A percentile compares a stretch with the other conserved stretches of the same genome.
These are phyloP conservation scores for Aristolochia contorta DNA, from an alignment of 164 flowering plant species.

Conservation along the genomic window DNA sequence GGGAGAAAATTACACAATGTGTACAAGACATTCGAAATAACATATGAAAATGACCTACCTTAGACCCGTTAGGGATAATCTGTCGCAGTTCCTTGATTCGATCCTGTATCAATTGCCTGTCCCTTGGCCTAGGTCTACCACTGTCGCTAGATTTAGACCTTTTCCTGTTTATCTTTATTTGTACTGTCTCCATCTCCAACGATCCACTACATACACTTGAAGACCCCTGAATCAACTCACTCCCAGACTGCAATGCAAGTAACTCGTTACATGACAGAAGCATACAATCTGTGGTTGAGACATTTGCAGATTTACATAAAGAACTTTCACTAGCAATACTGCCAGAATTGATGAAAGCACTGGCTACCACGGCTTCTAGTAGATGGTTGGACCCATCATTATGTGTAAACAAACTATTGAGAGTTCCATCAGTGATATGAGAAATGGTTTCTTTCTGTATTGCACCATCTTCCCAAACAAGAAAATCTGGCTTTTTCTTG, in stretches of 20 bases:
- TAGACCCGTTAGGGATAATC: constrained; percentile 73
- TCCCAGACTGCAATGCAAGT: constrained; percentile 9
- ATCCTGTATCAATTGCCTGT: constrained; percentile 88
- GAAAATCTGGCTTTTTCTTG: constrained; percentile 8
- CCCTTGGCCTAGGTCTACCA: constrained; percentile 70
- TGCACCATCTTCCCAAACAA: constrained; percentile 1
- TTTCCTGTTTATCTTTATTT: constrained; percentile 26
- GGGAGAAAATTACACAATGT: not conserved
- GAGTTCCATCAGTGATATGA: constrained; percentile 1
- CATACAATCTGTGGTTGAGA: not conserved
- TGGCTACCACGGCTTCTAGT: constrained; percentile 40
- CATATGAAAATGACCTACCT: constrained; percentile 24
- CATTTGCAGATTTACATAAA: constrained; percentile 3
- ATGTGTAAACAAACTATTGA: constrained; percentile 10
- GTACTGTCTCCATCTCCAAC: constrained; percentile 22
- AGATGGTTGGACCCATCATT: constrained; percentile 26
- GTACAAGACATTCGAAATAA: too few relatives aligned
- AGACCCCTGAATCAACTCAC: constrained; percentile 27
- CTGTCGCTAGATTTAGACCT: constrained; percentile 31
- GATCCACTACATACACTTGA: constrained; percentile 16
- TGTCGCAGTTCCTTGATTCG: constrained; percentile 72
- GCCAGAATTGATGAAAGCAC: constrained; percentile 4
- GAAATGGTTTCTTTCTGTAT: constrained; percentile 2
- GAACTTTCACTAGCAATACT: constrained; percentile 1
- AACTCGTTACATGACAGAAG: not conserved